Base-by-base conservation (phyloP, 2,329 filamentous ascomycete genomes). In the Cordyceps cateniannulata region DNA sequence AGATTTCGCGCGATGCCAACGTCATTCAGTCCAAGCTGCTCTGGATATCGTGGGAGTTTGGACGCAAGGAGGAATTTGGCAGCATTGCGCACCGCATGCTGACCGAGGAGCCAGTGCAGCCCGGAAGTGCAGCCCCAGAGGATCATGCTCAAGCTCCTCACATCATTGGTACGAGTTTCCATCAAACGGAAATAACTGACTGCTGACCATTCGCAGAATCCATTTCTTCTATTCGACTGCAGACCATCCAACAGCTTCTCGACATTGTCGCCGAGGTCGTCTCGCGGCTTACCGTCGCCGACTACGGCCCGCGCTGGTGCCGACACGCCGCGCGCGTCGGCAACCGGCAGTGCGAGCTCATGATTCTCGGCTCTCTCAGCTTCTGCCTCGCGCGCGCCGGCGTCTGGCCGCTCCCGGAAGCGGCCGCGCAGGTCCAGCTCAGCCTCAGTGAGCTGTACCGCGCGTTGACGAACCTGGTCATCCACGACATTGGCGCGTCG, bases 41-140 rank as follows among this genome's bases (percentile, higher is more conserved):
- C 3, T 72, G 69, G 65, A 66, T 73, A 3, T 63, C 68, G 0
- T 73, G 71, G 67, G 70, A 72, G 62, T 59, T 73, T 25, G 71
- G 71, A 0, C 60, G 65, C 10, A 56, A 63, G 3, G 62, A 66
- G 6, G 54, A 62, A 1, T 72, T 73, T 40, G 50, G 62, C 25
- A 42, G 35, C 7, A 63, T 63, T 9, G 62, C 67, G 12, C 58
- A 38, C 20, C 49, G 29, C 1, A 38, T 52, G 49, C 20, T 38
- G 29, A 35, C 29, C 29, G 49, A 52, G 10, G n/a, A 38, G 49
- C 12, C 49, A 12, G 5, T 10, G 29, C 49, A 8, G 12, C n/a
- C 27, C 29, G 14, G 4, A 16, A 7, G n/a, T 8, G 10, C 5
- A 22, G n/a, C 10, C 2, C 29, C 10, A 3, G 25, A 6, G 18